Evolutionary conservation across 78 protist genomes (phyloP), one percentile per base, ranked within the genome.

Genomic region (Dictyostelium brefeldianum): DNA sequence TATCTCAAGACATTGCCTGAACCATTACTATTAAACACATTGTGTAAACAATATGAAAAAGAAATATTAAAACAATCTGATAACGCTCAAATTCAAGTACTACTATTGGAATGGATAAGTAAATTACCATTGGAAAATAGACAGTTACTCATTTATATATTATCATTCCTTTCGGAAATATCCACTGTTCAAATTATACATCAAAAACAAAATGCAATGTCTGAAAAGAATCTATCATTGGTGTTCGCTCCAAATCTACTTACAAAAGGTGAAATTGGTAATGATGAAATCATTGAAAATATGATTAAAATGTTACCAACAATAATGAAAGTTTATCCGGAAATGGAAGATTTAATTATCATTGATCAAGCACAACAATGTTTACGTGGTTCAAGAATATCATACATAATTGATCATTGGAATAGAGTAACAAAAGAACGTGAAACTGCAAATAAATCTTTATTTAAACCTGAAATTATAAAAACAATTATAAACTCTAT

Each of bases 251-350:
- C 93, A 59, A 87, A 87, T 47, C 31, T 87, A 3, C 25, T 87
- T 27, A 87, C 93, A 15, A 78, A 53, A 50, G 93, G 93, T 64
- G 93, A 64, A 17, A 87, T 87, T 87, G 93, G 93, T 10, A 87
- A 87, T 36, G 93, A 87, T 51, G 93, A 87, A 9, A 62, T 87
- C 53, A 69, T 87, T 20, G 93, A 87, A n/a, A 73, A 75, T 36
- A 87, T 87, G 93, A 77, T 87, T 57, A 51, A 41, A 5, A 14
- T 74, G 47, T 56, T 78, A 8, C 65, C 81, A 27, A 75, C 31
- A 3, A 87, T 87, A 8, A 59, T 87, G 25, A 50, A 14, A 25
- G 36, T 47, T 3, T 77, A 87, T 77, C 84, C 93, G 1, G 74
- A 47, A 17, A 22, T 77, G 27, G 93, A 87, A 41, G 51, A 51